Evolutionary conservation across 2,329 filamentous ascomycete genomes (phyloP).

Genomic region (Pestalotiopsis sp.): DNA sequence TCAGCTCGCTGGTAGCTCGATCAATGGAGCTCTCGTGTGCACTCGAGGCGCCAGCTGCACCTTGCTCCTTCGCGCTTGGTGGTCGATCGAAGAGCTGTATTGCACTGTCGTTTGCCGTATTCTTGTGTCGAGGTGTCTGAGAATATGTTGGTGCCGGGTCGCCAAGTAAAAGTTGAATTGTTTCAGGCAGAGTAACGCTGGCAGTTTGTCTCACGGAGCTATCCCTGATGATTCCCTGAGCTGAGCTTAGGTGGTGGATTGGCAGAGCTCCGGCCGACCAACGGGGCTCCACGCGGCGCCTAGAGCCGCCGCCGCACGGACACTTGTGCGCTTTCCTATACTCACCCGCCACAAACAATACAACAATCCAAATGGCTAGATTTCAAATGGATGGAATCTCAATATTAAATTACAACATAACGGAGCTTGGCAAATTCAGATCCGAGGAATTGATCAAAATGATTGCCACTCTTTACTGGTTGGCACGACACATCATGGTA

Average conservation of each 20-base stretch:
- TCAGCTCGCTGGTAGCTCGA: neutral
- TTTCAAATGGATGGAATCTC: neutral
- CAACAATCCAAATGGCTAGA: neutral
- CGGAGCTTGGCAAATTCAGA: too few relatives aligned
- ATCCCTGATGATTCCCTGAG: neutral
- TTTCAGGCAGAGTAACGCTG: neutral
- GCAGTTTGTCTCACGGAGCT: neutral
- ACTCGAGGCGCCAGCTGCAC: neutral
- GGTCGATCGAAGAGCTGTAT: neutral
- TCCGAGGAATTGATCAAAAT: too few relatives aligned
- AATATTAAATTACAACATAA: too few relatives aligned
- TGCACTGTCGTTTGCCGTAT: neutral
- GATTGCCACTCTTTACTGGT: too few relatives aligned
- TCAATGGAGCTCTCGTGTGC: neutral
- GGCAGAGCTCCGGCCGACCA: neutral
- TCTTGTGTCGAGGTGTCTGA: neutral
- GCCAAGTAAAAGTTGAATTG: neutral
- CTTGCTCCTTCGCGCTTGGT: neutral
- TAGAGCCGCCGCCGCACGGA: neutral
- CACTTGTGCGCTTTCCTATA: neutral
- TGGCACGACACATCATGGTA: too few relatives aligned
- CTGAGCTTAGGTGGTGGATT: neutral
- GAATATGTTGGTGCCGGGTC: too few relatives aligned
- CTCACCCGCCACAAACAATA: neutral
- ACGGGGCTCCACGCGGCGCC: neutral